Percentiles rank a stretch among this genome's conserved stretches.
phyloP scores from a whole-genome alignment of 805 yeast species.

The Nakazawaea ambrosiae region DNA sequence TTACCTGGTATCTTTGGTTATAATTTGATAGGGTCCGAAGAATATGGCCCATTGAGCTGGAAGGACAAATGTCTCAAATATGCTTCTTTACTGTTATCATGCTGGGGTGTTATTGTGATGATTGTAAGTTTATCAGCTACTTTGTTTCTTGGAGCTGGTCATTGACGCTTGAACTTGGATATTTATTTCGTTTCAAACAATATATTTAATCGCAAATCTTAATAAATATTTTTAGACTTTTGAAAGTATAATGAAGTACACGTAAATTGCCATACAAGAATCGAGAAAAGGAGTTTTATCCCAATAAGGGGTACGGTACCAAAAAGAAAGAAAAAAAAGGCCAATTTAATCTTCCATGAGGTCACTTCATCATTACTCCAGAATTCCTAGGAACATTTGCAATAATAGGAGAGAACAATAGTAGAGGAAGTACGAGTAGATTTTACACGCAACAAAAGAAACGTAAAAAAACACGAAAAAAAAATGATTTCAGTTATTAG shows the following conservation, averaged over 20 bases:
- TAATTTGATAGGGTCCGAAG: slow-evolving; percentile 52
- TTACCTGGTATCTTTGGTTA: slow-evolving; percentile 86
- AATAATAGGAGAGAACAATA: too few relatives aligned
- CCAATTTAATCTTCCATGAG: too few relatives aligned
- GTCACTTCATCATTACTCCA: too few relatives aligned
- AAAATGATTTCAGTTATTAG: too few relatives aligned
- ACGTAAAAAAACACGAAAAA: too few relatives aligned
- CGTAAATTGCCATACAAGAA: too few relatives aligned
- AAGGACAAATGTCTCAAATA: slow-evolving; percentile 29
- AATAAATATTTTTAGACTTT: too few relatives aligned
- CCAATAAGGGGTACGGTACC: too few relatives aligned
- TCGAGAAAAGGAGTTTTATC: too few relatives aligned
- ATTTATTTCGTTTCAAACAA: not conserved
- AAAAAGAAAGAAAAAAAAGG: not conserved
- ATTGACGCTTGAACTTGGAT: slow-evolving; percentile 4
- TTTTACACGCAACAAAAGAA: too few relatives aligned
- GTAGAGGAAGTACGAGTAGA: too few relatives aligned
- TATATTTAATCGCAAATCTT: not conserved
- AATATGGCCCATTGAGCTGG: slow-evolving; percentile 9
- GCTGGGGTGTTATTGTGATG: slow-evolving; percentile 72
- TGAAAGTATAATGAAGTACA: not conserved
- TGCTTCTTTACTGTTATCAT: slow-evolving; percentile 46
- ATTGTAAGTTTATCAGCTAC: slow-evolving; percentile 45
- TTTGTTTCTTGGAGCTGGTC: slow-evolving; percentile 25
- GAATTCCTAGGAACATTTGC: too few relatives aligned